Evolutionary conservation across 306 rosid species (phyloP).

Genomic region (Quercus robur): DNA sequence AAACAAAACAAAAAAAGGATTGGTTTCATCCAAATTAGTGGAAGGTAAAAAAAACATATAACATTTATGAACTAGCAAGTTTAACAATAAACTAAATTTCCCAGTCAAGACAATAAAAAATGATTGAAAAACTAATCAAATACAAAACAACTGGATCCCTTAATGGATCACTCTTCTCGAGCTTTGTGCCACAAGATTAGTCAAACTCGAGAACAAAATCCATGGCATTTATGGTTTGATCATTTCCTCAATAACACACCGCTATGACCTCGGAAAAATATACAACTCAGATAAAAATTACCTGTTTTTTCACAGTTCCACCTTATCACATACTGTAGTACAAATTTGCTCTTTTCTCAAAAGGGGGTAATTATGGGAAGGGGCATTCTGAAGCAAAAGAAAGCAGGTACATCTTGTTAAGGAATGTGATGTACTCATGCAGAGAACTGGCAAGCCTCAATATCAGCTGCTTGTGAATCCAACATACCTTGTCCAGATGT

Average conservation of each 20-base stretch:
- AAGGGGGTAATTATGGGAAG: constrained; percentile 24
- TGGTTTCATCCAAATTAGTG: neutral
- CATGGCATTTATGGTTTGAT: constrained; percentile 54
- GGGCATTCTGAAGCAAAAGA: constrained; percentile 26
- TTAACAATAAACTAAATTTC: constrained; percentile 41
- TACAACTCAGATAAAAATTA: constrained; percentile 70
- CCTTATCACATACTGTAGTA: constrained; percentile 57
- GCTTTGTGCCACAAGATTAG: constrained; percentile 41
- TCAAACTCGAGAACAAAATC: constrained; percentile 61
- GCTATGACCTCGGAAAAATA: constrained; percentile 66
- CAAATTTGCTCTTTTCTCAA: constrained; percentile 41
- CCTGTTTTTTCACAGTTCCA: constrained; percentile 63
- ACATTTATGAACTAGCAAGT: constrained; percentile 51
- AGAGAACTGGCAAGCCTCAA: constrained; percentile 69
- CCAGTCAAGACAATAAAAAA: constrained; percentile 36
- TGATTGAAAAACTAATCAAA: constrained; percentile 42
- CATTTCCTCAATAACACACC: constrained; percentile 62
- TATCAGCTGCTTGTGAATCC: constrained; percentile 78
- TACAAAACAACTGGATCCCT: constrained; percentile 61
- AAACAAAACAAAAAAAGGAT: neutral
- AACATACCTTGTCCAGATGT: constrained; percentile 59
- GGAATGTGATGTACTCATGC: constrained; percentile 28
- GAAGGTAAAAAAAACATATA: constrained; percentile 14
- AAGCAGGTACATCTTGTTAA: constrained; percentile 40
- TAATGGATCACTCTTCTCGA: constrained; percentile 44